phyloP scores from a whole-genome alignment of 306 rosid species.

The Sphenostylis stenocarpa region DNA sequence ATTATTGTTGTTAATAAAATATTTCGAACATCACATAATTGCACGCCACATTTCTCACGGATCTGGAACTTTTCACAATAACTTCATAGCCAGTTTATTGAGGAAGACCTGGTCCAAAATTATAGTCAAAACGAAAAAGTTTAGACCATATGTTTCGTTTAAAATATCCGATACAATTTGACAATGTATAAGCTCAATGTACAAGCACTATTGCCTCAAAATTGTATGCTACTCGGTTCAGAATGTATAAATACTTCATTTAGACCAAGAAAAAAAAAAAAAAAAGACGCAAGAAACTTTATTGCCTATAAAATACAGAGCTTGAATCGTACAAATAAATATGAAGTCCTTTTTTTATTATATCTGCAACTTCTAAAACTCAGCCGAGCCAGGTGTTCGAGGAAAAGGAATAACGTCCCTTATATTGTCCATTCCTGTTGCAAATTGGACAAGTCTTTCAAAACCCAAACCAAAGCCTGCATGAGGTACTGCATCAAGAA shows the following conservation, averaged over 20 bases:
- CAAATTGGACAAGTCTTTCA: slow-evolving; percentile 93
- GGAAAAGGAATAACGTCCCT: slow-evolving; percentile 93
- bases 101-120: too few relatives aligned
- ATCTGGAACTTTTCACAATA: too few relatives aligned
- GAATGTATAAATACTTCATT: neutral
- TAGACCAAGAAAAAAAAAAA: neutral
- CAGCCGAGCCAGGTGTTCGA: slow-evolving; percentile 86
- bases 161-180: too few relatives aligned
- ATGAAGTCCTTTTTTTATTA: neutral
- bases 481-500: slow-evolving; percentile 73
- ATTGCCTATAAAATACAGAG: neutral
- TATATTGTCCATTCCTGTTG: slow-evolving; percentile 89
- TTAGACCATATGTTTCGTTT: too few relatives aligned
- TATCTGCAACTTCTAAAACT: slow-evolving; percentile 46
- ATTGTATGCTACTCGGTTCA: neutral
- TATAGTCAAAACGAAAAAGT: too few relatives aligned
- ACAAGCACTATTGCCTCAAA: neutral
- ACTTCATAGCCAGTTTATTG: too few relatives aligned
- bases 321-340: slow-evolving; percentile 8
- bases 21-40: too few relatives aligned
- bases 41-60: too few relatives aligned
- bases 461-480: slow-evolving; percentile 97
- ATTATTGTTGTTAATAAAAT: too few relatives aligned
- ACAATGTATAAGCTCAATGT: neutral
- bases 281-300: neutral